Evolutionary conservation across 2,329 filamentous ascomycete species (phyloP), one percentile per base, ranked within the genome.

Genomic region (Hypoxylon sp.): DNA sequence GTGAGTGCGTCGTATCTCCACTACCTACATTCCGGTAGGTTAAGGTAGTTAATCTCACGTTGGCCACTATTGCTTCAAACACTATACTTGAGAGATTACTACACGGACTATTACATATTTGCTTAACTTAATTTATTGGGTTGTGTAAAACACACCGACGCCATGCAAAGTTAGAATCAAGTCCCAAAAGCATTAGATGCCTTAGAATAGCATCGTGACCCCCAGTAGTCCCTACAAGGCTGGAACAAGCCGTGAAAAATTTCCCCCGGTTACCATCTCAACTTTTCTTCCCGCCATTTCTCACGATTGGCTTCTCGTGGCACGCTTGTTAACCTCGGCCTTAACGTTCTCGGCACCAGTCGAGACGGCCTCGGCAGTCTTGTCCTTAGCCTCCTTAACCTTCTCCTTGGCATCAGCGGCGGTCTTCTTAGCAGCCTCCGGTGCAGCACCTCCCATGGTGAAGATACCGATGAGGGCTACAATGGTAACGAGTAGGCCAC

Each of bases 381-480:
- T 93, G 73, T 89, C 91, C 83, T 93, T 94, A 75, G 90, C 91
- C 50, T 92, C 90, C 76, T 90, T 90, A 57, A 89, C 90, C 86
- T 95, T 91, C 75, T 88, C 89, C 88, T 93, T 89, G 65, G 80
- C 85, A 69, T 88, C 85, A 30, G 78, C 80, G 14, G 90, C 92
- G 58, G 88, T 86, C 82, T 92, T 90, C 90, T 97, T 94, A 77
- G 87, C 86, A 76, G 91, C 88, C 72, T 92, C 88, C 50, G 92
- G 87, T 48, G 92, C 84, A 63, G 88, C 86, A 76, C 86, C 85
- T 75, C 89, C 89, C 71, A 89, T 81, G 73, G 88, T 85, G 76
- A 95, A 81, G 71, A 92, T 83, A 74, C 89, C 87, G 70, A 97
- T 82, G 71, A 97, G 76, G 73, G 91, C 89, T 69, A 97, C 79